Base-by-base conservation (phyloP, 495 filamentous ascomycete species). In the Xylaria castorea region DNA sequence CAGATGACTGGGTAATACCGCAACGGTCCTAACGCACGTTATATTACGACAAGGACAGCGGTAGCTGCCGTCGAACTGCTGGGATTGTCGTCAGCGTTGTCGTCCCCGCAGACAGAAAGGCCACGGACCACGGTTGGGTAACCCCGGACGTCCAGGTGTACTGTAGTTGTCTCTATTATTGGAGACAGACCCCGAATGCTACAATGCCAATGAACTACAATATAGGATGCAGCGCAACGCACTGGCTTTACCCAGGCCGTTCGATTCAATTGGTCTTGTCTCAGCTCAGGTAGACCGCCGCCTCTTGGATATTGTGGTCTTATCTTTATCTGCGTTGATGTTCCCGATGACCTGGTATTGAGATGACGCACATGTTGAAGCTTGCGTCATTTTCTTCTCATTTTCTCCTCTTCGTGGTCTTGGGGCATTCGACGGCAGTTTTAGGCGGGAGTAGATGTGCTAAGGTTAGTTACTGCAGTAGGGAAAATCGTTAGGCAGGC, bases 291-390 rank as follows among this genome's bases (percentile, higher is more conserved):
- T 71, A 18, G 67, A 40, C 11, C 27, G 55, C 4, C 57, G 32
- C 14, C 16, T 64, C 44, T 40, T 55, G 5, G n/a, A 22, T 18
- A 44, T 44, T 44, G n/a, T 8, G 8, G n/a, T 25, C 36, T 32
- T 30, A 30, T 48, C 42, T 40, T 44, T 12, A 27, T 48, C 42
- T 40, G 66, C n/a, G 30, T 14, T 42, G 22, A 30, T 68, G 12
- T 51, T 62, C 57, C 68, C 60, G 50, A 65, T 65, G 48, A 71
- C 69, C 69, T 71, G 69, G 69, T 71, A 71, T 71, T 22, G 20
- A 22, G 66, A 68, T 68, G 66, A 34, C 50, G 48, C 34, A 50
- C 64, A 6, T 30, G 20, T 57, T 50, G 66, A 3, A 25, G 48
- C 66, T 57, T 68, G 66, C 66, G 66, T 68, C 66, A 68, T 57